Evolutionary conservation across 495 filamentous ascomycete species (phyloP).

Genomic region (Tuber magnatum): DNA sequence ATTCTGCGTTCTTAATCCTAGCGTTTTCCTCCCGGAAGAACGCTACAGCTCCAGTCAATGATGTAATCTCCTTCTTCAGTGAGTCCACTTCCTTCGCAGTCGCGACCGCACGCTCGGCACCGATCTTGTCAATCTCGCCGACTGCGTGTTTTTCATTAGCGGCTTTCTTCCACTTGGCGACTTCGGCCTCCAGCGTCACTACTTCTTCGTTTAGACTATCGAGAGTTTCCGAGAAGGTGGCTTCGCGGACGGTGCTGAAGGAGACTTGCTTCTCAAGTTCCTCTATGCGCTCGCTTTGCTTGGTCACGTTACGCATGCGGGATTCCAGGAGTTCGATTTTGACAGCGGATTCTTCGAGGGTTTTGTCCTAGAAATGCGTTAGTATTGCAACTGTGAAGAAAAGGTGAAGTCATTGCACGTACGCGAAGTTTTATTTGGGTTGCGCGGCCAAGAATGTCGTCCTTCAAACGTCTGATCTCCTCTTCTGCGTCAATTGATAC

Average conservation of each 20-base stretch:
- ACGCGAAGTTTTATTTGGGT: slow-evolving; percentile 55
- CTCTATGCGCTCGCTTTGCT: slow-evolving; percentile 57
- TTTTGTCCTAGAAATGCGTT: slow-evolving; percentile 46
- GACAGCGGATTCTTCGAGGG: slow-evolving; percentile 65
- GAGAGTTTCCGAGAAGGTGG: slow-evolving; percentile 46
- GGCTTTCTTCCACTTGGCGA: slow-evolving; percentile 65
- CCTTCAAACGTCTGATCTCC: slow-evolving; percentile 65
- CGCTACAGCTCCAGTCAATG: slow-evolving; percentile 66
- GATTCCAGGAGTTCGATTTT: slow-evolving; percentile 89
- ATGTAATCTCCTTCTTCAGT: slow-evolving; percentile 61
- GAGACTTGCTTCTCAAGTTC: slow-evolving; percentile 57
- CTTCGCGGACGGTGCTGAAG: slow-evolving; percentile 51
- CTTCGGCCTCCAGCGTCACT: slow-evolving; percentile 50
- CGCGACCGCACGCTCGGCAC: slow-evolving; percentile 55
- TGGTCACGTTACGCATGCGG: slow-evolving; percentile 68
- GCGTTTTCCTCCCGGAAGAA: slow-evolving; percentile 71
- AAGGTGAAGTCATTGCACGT: background rate
- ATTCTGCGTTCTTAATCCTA: slow-evolving; percentile 57
- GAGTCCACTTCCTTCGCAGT: slow-evolving; percentile 68
- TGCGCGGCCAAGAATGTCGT: slow-evolving; percentile 60
- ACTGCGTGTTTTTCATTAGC: slow-evolving; percentile 59
- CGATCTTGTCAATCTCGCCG: slow-evolving; percentile 47
- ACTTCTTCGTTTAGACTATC: slow-evolving; percentile 59
- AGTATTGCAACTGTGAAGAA: background rate
- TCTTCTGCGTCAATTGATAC: slow-evolving; percentile 74